Evolutionary conservation across 148 eudicot species (phyloP), one percentile per base, ranked within the genome.

Genomic region (Nepenthes mirabilis): DNA sequence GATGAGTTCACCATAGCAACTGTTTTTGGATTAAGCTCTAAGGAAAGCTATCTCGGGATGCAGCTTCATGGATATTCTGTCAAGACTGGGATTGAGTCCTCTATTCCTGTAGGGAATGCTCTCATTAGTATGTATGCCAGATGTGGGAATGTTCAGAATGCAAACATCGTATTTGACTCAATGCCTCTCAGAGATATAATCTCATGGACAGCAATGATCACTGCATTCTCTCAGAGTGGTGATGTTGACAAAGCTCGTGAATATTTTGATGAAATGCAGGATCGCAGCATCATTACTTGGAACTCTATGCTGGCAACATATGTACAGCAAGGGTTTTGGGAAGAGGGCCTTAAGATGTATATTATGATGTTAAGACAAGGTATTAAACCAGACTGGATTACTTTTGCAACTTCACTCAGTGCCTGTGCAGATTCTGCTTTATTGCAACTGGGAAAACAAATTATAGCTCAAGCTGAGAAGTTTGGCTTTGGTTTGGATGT

Each of bases 151-250:
- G 59, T 74, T 61, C 62, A 37, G 67, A 57, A 48, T 63, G 75
- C 81, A 34, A 71, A 56, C 23, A 55, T 50, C 57, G 59, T 47
- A 34, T 77, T 77, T 65, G 56, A 70, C 37, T 57, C 48, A 61
- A 77, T 74, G 81, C 58, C 68, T 10, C 12, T 5, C 14, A 77
- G 51, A 61, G 70, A 77, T 70, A 70, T 68, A 58, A 61, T 77
- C 51, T 67, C 81, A 60, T 77, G 78, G 81, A 77, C 81, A 35
- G 55, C 76, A 40, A 74, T 70, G 65, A 62, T 73, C 45, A 60
- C 67, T 51, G 70, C 75, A 48, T 67, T 73, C 60, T 70, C 72
- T 14, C 75, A 70, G 61, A 52, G 36, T 23, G 71, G 74, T 13
- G 45, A 77, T 40, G 60, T 77, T 57, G 55, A 70, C 51, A 60